Conservation (phyloP, 805 yeast genomes). For the Yamadazyma philogaea region DNA sequence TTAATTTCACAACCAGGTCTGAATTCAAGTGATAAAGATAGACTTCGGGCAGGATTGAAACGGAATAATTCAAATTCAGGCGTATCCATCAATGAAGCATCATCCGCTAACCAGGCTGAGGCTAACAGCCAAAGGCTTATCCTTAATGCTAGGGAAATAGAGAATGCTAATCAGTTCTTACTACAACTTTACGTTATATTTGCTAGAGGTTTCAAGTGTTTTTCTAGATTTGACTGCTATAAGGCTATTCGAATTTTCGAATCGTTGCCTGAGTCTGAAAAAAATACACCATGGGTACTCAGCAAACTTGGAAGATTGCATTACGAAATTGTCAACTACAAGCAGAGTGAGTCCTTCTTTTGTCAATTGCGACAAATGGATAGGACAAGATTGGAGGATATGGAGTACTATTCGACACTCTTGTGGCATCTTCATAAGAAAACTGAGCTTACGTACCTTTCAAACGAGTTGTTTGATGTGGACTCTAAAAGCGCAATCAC, state of each 20-base stretch:
- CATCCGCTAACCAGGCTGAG: background rate
- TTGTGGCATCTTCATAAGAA: slow-evolving; percentile 91
- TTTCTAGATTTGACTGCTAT: slow-evolving; percentile 68
- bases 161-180: slow-evolving; percentile 39
- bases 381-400: slow-evolving; percentile 76
- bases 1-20: slow-evolving; percentile 40
- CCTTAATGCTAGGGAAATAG: slow-evolving; percentile 22
- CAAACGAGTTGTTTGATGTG: slow-evolving; percentile 72
- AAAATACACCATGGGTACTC: slow-evolving; percentile 80
- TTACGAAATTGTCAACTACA: slow-evolving; percentile 84
- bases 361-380: slow-evolving; percentile 61
- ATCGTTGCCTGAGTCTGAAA: slow-evolving; percentile 59
- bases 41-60: slow-evolving; percentile 17
- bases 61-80: slow-evolving; percentile 21
- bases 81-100: slow-evolving; percentile 6
- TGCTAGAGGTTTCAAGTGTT: slow-evolving; percentile 60
- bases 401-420: slow-evolving; percentile 88
- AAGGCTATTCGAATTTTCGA: slow-evolving; percentile 72
- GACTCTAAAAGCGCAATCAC: slow-evolving; percentile 71
- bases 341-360: slow-evolving; percentile 66
- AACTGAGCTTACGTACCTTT: slow-evolving; percentile 71
- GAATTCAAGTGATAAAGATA: slow-evolving; percentile 5
- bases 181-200: slow-evolving; percentile 48
- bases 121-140: background rate
- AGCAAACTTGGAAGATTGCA: slow-evolving; percentile 76